phyloP scores from a whole-genome alignment of 176 grass and related monocot species.

The Cenchrus americanus region DNA sequence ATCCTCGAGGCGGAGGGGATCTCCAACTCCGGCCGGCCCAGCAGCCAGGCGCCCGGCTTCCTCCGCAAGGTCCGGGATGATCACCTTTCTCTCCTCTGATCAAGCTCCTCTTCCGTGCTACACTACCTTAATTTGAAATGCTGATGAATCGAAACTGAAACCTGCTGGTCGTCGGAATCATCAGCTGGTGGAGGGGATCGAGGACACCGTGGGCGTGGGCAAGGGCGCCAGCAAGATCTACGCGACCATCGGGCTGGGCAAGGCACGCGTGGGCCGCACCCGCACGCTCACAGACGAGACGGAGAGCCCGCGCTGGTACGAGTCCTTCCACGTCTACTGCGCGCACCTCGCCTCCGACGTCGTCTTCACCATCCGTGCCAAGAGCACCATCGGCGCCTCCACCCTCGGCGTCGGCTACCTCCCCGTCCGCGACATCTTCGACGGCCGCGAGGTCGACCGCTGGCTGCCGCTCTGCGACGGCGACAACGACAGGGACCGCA shows the following conservation, averaged over 20 bases:
- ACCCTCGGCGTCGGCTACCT: constrained; percentile 56
- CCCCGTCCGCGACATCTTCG: constrained; percentile 49
- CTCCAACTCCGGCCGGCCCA: constrained; percentile 36
- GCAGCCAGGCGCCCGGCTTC: constrained; percentile 44
- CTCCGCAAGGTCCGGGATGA: constrained; percentile 48
- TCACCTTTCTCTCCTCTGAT: not conserved
- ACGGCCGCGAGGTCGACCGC: constrained; percentile 39
- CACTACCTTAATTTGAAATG: not conserved
- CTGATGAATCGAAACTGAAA: not conserved
- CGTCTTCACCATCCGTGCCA: constrained; percentile 58
- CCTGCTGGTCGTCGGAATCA: not conserved
- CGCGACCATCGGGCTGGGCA: constrained; percentile 58
- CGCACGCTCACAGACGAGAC: constrained; percentile 52
- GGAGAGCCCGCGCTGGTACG: constrained; percentile 50
- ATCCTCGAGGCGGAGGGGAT: constrained; percentile 44
- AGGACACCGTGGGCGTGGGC: constrained; percentile 66
- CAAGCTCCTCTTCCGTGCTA: no score
- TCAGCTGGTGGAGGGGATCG: constrained; percentile 69
- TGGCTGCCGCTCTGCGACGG: constrained; percentile 49
- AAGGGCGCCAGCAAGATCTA: constrained; percentile 54
- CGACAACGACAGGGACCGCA: constrained; percentile 16
- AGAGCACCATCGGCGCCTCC: constrained; percentile 50
- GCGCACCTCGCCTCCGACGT: constrained; percentile 69
- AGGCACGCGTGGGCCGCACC: constrained; percentile 65
- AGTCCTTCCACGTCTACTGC: constrained; percentile 82